Evolutionary conservation across 2,329 filamentous ascomycete species (phyloP).

Genomic region (Fusarium xylarioides): DNA sequence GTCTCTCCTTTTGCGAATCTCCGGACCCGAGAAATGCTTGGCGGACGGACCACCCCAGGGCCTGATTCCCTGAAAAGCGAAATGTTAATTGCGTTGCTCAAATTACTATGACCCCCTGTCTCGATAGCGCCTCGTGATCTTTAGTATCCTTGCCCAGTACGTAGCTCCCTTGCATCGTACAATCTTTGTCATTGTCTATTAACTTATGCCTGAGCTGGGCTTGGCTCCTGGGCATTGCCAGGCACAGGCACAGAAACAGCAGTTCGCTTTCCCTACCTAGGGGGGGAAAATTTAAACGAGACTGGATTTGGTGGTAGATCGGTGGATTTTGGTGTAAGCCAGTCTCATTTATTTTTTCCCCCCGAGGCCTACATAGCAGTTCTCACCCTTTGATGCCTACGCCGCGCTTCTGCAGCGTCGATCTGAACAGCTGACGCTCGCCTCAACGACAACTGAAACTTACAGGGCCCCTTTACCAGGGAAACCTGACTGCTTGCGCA

Average conservation of each 20-base stretch:
- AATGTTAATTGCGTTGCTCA: slow-evolving; percentile 28
- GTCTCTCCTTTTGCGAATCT: slow-evolving; percentile 7
- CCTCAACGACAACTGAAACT: slow-evolving; percentile 33
- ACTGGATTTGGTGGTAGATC: too few species aligned
- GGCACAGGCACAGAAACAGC: not conserved
- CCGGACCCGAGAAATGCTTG: slow-evolving; percentile 4
- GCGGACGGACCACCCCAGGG: slow-evolving; percentile 2
- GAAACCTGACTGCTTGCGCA: not conserved
- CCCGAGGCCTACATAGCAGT: slow-evolving; percentile 16
- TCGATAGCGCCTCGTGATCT: slow-evolving; percentile 42
- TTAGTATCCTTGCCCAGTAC: slow-evolving; percentile 31
- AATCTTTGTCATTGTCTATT: slow-evolving; percentile 11
- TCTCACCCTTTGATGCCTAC: slow-evolving; percentile 7
- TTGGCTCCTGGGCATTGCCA: not conserved
- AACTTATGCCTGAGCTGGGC: not conserved
- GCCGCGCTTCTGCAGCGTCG: slow-evolving; percentile 26
- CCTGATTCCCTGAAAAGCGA: not conserved
- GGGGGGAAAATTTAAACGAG: too few species aligned
- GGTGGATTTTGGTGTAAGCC: too few species aligned
- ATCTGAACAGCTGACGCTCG: slow-evolving; percentile 30
- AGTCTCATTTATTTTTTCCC: too few species aligned
- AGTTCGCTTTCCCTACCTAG: slow-evolving; percentile 13
- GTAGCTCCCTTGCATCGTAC: slow-evolving; percentile 32
- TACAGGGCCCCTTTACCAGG: slow-evolving; percentile 20
- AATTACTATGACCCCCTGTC: slow-evolving; percentile 37